These are phyloP conservation scores for Cryptococcus hybrid DNA, from an alignment of 1,284 basidiomycete genomes.

Conservation along the genomic window DNA sequence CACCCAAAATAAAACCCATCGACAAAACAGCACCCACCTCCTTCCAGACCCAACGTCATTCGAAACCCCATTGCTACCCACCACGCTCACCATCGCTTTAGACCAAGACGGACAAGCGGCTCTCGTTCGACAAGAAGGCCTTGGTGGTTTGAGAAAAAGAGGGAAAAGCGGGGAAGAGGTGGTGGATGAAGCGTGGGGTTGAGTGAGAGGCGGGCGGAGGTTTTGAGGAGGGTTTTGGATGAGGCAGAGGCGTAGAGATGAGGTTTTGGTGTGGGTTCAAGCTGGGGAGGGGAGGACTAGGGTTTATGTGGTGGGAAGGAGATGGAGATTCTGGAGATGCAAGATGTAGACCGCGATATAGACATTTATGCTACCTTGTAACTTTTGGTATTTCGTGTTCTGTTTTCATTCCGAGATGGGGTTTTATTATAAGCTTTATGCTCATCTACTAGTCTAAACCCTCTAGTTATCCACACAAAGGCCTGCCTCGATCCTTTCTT, in stretches of 20 bases:
- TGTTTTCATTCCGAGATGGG: no score
- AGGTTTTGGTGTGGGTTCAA: no score
- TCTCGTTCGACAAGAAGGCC: constrained; percentile 55
- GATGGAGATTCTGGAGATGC: no score
- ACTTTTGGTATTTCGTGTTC: no score
- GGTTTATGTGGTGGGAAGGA: no score
- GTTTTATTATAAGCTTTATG: no score
- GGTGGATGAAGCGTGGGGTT: constrained; percentile 37
- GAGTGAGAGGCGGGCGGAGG: constrained; percentile 32
- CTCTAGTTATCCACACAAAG: no score
- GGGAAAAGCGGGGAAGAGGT: constrained; percentile 37
- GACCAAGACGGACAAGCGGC: constrained; percentile 59
- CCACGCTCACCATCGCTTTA: constrained; percentile 64
- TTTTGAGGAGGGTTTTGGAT: constrained; percentile 27
- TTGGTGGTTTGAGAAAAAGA: constrained; percentile 56
- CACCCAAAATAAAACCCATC: background rate
- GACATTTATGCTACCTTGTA: no score
- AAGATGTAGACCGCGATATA: no score
- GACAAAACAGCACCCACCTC: constrained; percentile 55
- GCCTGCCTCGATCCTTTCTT: no score
- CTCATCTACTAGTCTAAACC: no score
- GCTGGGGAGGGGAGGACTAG: no score
- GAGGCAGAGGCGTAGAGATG: constrained; percentile 1
- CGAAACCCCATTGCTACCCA: constrained; percentile 79
- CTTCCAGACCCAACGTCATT: constrained; percentile 84